phyloP scores from a whole-genome alignment of 495 filamentous ascomycete species.

The Aspergillus hancockii region DNA sequence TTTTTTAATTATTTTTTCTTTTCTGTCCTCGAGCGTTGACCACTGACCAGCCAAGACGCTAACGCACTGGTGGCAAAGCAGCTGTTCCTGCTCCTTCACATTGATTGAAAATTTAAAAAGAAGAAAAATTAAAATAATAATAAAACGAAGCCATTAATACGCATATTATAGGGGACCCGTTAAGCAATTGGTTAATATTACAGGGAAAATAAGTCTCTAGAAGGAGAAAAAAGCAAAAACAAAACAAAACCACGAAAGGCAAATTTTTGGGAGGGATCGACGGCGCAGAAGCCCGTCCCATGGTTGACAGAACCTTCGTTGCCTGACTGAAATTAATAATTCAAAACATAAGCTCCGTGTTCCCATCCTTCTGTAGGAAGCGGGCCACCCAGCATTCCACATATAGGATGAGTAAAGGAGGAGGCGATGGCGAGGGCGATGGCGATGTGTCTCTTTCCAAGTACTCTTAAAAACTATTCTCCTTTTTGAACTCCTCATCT shows the following conservation, averaged over 20 bases:
- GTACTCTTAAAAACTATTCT: no score
- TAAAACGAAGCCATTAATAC: neutral
- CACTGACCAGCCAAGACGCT: slow-evolving; percentile 12
- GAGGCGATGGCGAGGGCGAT: neutral
- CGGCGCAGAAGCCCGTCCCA: slow-evolving; percentile 32
- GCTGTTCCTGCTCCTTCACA: slow-evolving; percentile 1
- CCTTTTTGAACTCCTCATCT: neutral
- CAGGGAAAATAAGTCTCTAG: neutral
- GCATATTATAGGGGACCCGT: neutral
- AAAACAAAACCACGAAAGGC: neutral
- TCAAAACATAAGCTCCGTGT: neutral
- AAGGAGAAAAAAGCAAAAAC: neutral
- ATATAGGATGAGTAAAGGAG: no score
- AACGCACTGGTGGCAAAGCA: slow-evolving; percentile 19
- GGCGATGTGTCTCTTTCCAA: neutral
- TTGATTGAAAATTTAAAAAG: neutral
- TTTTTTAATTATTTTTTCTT: slow-evolving; percentile 12
- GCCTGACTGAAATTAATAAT: neutral
- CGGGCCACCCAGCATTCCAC: no score
- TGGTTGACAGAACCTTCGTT: slow-evolving; percentile 27
- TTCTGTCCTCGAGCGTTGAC: neutral
- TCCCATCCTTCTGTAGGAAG: neutral
- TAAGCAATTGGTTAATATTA: neutral
- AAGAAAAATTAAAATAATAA: neutral
- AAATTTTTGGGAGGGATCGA: slow-evolving; percentile 33